Percentiles rank a stretch among this genome's conserved stretches.
Evolutionary conservation across 1,139 yeast species (phyloP).

Genomic region (Arxiozyma bovina): DNA sequence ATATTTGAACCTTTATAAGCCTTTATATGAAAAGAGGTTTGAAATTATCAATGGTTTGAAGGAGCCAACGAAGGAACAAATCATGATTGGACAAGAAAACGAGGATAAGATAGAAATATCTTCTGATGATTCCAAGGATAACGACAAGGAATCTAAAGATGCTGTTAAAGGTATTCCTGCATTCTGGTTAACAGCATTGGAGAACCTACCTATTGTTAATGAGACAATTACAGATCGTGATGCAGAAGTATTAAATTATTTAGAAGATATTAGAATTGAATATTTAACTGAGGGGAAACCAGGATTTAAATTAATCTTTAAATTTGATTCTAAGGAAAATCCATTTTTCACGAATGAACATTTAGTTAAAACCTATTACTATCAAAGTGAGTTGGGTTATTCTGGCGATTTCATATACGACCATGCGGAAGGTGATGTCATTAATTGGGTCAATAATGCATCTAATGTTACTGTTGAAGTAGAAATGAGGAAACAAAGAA

Average conservation of each 20-base stretch:
- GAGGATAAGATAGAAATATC: conserved; percentile 36
- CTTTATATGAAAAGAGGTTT: conserved; percentile 68
- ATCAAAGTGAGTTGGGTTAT: conserved; percentile 89
- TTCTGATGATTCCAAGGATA: conserved; percentile 39
- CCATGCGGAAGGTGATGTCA: conserved; percentile 86
- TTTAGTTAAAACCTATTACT: conserved; percentile 80
- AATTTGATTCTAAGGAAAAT: conserved; percentile 54
- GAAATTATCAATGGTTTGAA: conserved; percentile 59
- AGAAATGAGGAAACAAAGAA: conserved; percentile 95
- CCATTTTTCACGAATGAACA: conserved; percentile 65
- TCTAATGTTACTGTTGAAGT: conserved; percentile 75
- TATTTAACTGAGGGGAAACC: conserved; percentile 65
- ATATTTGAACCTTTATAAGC: conserved; percentile 64
- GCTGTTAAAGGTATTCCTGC: conserved; percentile 72
- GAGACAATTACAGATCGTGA: conserved; percentile 89
- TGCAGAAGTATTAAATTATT: conserved; percentile 64
- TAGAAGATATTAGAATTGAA: conserved; percentile 68
- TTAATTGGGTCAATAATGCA: conserved; percentile 77
- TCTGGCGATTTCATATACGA: conserved; percentile 95
- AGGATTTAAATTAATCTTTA: conserved; percentile 82
- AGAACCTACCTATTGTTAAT: conserved; percentile 71
- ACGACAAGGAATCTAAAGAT: conserved; percentile 42
- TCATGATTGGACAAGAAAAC: conserved; percentile 64
- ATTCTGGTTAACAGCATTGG: conserved; percentile 94
- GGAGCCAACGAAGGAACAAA: conserved; percentile 74